Conservation (phyloP, 495 filamentous ascomycete species). For the Monascus purpureus region DNA sequence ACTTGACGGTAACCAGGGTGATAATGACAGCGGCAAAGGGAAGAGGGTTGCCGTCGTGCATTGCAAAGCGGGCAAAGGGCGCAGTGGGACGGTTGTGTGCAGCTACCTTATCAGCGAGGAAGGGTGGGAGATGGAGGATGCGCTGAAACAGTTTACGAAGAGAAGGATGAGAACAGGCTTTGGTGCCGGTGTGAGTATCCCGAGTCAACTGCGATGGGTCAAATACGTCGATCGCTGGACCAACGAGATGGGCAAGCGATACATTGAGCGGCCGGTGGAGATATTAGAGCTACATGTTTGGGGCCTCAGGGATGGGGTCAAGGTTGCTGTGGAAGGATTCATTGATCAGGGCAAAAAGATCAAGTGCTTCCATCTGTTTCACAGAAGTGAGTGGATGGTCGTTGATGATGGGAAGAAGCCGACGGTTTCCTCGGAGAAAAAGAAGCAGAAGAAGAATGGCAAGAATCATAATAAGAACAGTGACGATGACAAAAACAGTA, state of each 20-base stretch:
- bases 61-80: slow-evolving; percentile 93
- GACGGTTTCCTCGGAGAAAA: not conserved
- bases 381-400: slow-evolving; percentile 54
- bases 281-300: slow-evolving; percentile 81
- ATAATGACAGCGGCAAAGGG: slow-evolving; percentile 9
- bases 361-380: slow-evolving; percentile 70
- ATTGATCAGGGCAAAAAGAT: slow-evolving; percentile 79
- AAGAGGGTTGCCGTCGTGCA: slow-evolving; percentile 79
- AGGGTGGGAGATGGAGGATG: slow-evolving; percentile 69
- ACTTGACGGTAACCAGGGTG: slow-evolving; percentile 18
- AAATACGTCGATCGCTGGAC: slow-evolving; percentile 86
- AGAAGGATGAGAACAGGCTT: slow-evolving; percentile 80
- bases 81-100: slow-evolving; percentile 79
- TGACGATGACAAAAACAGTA: slow-evolving; percentile 1
- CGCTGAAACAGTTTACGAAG: slow-evolving; percentile 70
- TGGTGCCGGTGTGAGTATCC: slow-evolving; percentile 83
- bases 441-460: not conserved
- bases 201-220: slow-evolving; percentile 78
- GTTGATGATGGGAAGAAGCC: slow-evolving; percentile 35
- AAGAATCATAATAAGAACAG: slow-evolving; percentile 2
- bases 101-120: slow-evolving; percentile 83
- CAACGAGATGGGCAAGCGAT: slow-evolving; percentile 52
- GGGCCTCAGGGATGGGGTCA: slow-evolving; percentile 79
- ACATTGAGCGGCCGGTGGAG: slow-evolving; percentile 72
- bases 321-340: slow-evolving; percentile 73